Conservation (phyloP, 805 yeast genomes). For the Schwanniomyces sp. region DNA sequence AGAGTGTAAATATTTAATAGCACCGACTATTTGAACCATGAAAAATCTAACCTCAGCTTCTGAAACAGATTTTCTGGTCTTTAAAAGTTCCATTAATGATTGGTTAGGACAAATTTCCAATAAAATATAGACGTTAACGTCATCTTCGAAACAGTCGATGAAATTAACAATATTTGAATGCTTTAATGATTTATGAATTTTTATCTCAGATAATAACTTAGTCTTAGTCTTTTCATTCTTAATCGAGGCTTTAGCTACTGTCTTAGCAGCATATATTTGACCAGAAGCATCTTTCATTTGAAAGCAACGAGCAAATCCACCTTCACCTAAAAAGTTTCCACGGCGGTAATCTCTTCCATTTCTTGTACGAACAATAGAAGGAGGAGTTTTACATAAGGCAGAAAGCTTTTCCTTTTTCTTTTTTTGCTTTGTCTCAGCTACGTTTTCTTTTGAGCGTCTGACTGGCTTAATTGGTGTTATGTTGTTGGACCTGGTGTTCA, state of each 20-base stretch:
- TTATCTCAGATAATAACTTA: constrained; percentile 87
- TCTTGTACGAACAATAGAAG: constrained; percentile 85
- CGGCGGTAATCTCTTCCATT: constrained; percentile 86
- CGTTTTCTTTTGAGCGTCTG: constrained; percentile 24
- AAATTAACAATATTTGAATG: constrained; percentile 92
- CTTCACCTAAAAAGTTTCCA: constrained; percentile 92
- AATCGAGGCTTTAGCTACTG: constrained; percentile 94
- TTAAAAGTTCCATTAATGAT: constrained; percentile 87
- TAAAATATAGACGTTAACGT: constrained; percentile 86
- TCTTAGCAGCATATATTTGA: constrained; percentile 89
- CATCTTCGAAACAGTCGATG: constrained; percentile 96
- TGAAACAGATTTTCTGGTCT: constrained; percentile 76
- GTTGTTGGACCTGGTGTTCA: constrained; percentile 44
- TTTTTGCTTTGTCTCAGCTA: constrained; percentile 34
- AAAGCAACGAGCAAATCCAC: constrained; percentile 98
- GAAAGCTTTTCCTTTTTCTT: constrained; percentile 88
- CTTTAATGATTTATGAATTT: constrained; percentile 85
- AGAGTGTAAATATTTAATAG: constrained; percentile 87
- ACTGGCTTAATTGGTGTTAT: constrained; percentile 30
- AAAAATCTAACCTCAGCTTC: constrained; percentile 92
- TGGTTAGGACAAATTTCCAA: constrained; percentile 95
- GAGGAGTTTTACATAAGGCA: constrained; percentile 94
- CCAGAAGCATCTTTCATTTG: constrained; percentile 93
- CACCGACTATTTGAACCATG: constrained; percentile 92
- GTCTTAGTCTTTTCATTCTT: constrained; percentile 86